Evolutionary conservation across 352 stramenopile genomes (phyloP), one percentile per base, ranked within the genome.

Genomic region (Peronosclerospora sorghi): DNA sequence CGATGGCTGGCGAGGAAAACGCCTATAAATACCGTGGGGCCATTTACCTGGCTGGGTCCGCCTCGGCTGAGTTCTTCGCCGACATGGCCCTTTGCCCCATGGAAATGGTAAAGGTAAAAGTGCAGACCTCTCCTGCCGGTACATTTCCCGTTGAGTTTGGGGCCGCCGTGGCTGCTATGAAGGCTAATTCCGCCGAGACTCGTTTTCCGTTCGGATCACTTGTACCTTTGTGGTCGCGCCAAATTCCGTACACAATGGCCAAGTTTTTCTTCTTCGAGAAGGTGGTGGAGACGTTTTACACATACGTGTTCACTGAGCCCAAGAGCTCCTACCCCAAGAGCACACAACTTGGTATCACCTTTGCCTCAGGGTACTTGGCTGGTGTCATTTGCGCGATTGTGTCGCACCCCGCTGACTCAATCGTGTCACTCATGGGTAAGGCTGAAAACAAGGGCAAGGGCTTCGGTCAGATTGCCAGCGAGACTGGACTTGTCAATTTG

Each of bases 171-270:
- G 73, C 72, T 18, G 69, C 83, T 44, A 96, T 97, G 83, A 80
- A 79, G 41, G 77, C 73, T 28, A 89, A 89, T 72, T 72, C 84
- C 17, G 87, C 69, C 20, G 82, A 91, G 51, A 90, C 69, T 39
- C 79, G 86, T 35, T 96, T 95, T 67, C 86, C 86, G 9, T 96
- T 96, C 61, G 87, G 87, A 44, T 94, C 80, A 46, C 63, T 97
- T 1, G 80, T 94, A 36, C 89, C 89, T 8, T 64, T 92, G 51
- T 92, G 79, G 79, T 92, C 79, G 36, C 82, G 89, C 32, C 90
- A 96, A 69, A 96, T 97, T 62, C 96, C 96, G 50, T 99, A 99
- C 92, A 99, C 96, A 44, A 98, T 98, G 93, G 91, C 95, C 44
- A 99, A 99, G 77, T 99, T 99, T 64, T 97, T 97, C 51, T 97